A percentile compares a stretch with the other conserved stretches of the same genome.
Conservation (phyloP, 148 eudicot genomes). For the Arbutus unedo region DNA sequence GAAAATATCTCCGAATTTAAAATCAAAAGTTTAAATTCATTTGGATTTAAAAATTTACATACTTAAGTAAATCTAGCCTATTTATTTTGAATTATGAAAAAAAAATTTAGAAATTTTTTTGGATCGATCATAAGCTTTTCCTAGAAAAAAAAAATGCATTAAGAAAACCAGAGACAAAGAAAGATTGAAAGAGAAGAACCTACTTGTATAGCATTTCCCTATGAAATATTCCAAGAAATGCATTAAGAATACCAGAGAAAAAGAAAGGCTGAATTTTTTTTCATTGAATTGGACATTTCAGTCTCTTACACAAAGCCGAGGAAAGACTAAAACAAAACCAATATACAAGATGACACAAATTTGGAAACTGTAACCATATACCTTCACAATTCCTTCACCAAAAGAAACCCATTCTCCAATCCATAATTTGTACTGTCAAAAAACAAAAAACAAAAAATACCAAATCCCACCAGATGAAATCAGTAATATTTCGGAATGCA, state of each 20-base stretch:
- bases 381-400: constrained; percentile 13
- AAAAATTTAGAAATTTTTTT: too few species aligned
- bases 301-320: neutral
- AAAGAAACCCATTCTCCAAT: neutral
- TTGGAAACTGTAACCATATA: neutral
- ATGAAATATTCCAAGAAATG: neutral
- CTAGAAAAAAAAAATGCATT: too few species aligned
- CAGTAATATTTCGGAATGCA: neutral
- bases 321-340: neutral
- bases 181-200: neutral
- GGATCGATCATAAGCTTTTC: too few species aligned
- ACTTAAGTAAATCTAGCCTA: too few species aligned
- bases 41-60: too few species aligned
- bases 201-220: neutral
- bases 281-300: too few species aligned
- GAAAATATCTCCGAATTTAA: too few species aligned
- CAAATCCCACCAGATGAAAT: constrained; percentile 1
- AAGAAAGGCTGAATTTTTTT: neutral
- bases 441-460: constrained; percentile 3
- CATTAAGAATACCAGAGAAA: neutral
- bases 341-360: constrained; percentile 8
- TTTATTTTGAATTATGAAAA: too few species aligned
- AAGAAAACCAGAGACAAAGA: too few species aligned
- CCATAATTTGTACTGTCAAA: constrained; percentile 4
- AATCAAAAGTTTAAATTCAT: too few species aligned